Evolutionary conservation across 2,329 filamentous ascomycete genomes (phyloP).

Genomic region (Talaromyces islandicus): DNA sequence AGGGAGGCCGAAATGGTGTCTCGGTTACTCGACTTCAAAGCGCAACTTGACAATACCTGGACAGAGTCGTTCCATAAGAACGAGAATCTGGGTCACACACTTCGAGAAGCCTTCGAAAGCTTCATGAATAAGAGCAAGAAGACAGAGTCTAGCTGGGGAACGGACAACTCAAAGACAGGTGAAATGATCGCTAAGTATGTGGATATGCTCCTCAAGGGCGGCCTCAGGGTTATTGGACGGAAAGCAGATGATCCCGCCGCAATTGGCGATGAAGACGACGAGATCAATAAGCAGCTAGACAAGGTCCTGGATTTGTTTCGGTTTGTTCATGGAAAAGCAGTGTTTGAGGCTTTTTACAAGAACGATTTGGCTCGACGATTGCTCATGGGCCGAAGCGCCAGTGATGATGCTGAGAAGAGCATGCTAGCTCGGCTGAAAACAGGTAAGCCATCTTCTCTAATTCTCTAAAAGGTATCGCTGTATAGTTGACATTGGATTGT

Average conservation of each 20-base stretch:
- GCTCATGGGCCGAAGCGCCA: slow-evolving; percentile 87
- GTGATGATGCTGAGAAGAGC: slow-evolving; percentile 88
- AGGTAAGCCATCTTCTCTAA: slow-evolving; percentile 31
- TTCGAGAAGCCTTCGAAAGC: slow-evolving; percentile 77
- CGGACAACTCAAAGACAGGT: slow-evolving; percentile 85
- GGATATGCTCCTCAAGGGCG: slow-evolving; percentile 79
- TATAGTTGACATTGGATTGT: neutral
- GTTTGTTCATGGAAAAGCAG: slow-evolving; percentile 93
- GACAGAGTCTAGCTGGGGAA: slow-evolving; percentile 64
- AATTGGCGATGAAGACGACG: slow-evolving; percentile 80
- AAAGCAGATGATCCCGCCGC: slow-evolving; percentile 44
- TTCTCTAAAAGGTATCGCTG: neutral
- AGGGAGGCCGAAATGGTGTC: slow-evolving; percentile 81
- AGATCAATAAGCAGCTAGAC: slow-evolving; percentile 86
- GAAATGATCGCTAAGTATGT: slow-evolving; percentile 99
- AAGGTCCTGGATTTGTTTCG: slow-evolving; percentile 91
- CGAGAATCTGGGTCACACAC: slow-evolving; percentile 66
- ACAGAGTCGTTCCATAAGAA: slow-evolving; percentile 70
- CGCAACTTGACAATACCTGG: slow-evolving; percentile 69
- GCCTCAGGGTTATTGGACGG: slow-evolving; percentile 62
- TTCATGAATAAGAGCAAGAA: slow-evolving; percentile 89
- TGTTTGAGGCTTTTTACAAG: slow-evolving; percentile 99
- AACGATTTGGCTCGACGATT: slow-evolving; percentile 86
- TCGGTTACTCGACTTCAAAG: slow-evolving; percentile 73
- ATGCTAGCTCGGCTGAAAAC: slow-evolving; percentile 89